phyloP scores from a whole-genome alignment of 2,329 filamentous ascomycete genomes.

The Chaetomiaceae sp. region DNA sequence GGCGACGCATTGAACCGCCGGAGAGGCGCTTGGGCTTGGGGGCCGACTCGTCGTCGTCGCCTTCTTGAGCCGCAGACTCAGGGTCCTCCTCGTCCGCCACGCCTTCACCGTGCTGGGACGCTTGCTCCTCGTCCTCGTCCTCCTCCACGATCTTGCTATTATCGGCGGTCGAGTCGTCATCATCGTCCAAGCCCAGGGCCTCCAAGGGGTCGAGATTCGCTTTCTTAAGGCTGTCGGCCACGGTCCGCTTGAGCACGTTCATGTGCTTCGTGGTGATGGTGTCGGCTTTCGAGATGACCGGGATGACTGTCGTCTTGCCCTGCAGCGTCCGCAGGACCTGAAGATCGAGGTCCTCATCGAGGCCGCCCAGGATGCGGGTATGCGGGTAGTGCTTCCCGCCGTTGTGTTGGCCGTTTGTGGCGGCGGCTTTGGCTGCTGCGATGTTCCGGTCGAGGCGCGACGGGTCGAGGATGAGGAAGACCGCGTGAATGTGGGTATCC shows the following conservation, averaged over 20 bases:
- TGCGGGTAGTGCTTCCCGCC: slow-evolving; percentile 41
- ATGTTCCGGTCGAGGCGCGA: slow-evolving; percentile 79
- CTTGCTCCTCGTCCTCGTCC: slow-evolving; percentile 39
- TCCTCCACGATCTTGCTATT: slow-evolving; percentile 53
- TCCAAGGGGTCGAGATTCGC: slow-evolving; percentile 85
- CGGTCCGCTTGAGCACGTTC: slow-evolving; percentile 82
- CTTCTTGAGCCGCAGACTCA: slow-evolving; percentile 34
- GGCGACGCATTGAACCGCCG: slow-evolving; percentile 41
- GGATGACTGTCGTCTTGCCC: slow-evolving; percentile 91
- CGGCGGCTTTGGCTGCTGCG: slow-evolving; percentile 55
- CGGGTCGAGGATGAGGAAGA: slow-evolving; percentile 88
- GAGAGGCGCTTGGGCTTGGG: slow-evolving; percentile 43
- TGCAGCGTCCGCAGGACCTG: slow-evolving; percentile 84
- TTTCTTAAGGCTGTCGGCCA: slow-evolving; percentile 82
- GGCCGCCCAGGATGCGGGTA: slow-evolving; percentile 55
- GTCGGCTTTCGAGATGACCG: slow-evolving; percentile 93
- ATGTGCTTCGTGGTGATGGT: slow-evolving; percentile 95
- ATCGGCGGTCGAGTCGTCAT: slow-evolving; percentile 52
- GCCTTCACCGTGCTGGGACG: slow-evolving; percentile 21
- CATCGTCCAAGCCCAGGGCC: slow-evolving; percentile 76
- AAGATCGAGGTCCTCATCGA: slow-evolving; percentile 86
- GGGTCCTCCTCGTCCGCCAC: slow-evolving; percentile 31
- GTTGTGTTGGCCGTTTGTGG: slow-evolving; percentile 48
- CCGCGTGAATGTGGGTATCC: slow-evolving; percentile 96
- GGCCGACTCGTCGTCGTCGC: slow-evolving; percentile 27